Evolutionary conservation across 139 green algal species (phyloP).

Genomic region (Auxenochlorella protothecoides): DNA sequence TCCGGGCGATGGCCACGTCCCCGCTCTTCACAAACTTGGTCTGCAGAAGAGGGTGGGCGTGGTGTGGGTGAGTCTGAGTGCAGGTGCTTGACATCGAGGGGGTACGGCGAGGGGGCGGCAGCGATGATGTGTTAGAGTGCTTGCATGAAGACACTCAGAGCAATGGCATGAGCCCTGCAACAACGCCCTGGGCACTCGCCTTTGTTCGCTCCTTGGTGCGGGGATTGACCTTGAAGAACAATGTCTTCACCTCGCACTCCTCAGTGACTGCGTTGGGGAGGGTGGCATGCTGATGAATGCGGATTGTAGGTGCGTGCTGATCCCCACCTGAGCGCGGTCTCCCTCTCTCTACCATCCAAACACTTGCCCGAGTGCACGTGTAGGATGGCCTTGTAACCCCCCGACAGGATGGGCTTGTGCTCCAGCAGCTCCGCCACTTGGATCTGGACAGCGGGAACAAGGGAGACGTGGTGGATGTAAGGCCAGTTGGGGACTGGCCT

Average conservation of each 20-base stretch:
- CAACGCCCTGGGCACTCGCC: not conserved
- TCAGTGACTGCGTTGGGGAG: slow-evolving; percentile 48
- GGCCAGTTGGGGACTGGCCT: too few species aligned
- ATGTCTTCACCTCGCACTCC: slow-evolving; percentile 88
- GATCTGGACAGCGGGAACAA: slow-evolving; percentile 10
- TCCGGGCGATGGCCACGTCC: slow-evolving; percentile 36
- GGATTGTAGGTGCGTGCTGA: not conserved
- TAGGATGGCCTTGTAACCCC: slow-evolving; percentile 75
- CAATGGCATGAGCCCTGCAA: too few species aligned
- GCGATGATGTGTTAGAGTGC: too few species aligned
- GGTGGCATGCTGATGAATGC: too few species aligned
- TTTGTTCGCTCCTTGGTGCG: slow-evolving; percentile 82
- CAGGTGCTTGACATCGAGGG: too few species aligned
- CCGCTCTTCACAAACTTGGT: slow-evolving; percentile 65
- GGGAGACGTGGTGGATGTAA: too few species aligned
- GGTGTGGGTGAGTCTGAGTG: too few species aligned
- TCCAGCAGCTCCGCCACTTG: slow-evolving; percentile 75
- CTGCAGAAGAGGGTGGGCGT: too few species aligned
- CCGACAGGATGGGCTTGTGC: slow-evolving; percentile 97
- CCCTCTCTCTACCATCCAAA: not conserved
- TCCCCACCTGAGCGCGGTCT: not conserved
- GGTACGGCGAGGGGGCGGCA: too few species aligned
- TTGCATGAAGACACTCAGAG: too few species aligned
- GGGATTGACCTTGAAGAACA: slow-evolving; percentile 69
- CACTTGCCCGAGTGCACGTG: slow-evolving; percentile 64